phyloP scores from a whole-genome alignment of 192 early-diverging fungal species.

The Backusella mclennaniae region DNA sequence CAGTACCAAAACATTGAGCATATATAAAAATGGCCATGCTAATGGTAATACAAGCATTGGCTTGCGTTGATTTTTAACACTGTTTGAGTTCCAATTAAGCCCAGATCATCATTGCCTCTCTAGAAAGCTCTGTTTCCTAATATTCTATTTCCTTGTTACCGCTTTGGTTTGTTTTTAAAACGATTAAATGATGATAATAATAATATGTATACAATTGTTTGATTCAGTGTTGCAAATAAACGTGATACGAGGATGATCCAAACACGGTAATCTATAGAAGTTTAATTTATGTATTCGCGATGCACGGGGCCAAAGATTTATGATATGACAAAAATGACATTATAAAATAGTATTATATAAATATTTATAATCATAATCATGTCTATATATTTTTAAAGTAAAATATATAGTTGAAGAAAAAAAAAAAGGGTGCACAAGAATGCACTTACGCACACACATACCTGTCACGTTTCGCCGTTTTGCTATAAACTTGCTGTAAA shows the following conservation, averaged over 20 bases:
- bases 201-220: background rate
- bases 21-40: background rate
- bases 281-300: background rate
- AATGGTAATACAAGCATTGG: background rate
- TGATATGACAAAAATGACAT: background rate
- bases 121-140: background rate
- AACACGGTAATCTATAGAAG: background rate
- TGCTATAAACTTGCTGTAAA: background rate
- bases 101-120: background rate
- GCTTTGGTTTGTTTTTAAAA: background rate
- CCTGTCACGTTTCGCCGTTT: background rate
- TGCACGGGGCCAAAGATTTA: background rate
- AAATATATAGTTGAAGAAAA: background rate
- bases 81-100: background rate
- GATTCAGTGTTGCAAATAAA: background rate
- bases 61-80: background rate
- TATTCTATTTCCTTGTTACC: background rate
- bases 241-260: background rate
- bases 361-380: background rate
- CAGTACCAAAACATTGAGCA: background rate
- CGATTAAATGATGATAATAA: background rate
- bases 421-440: conserved; percentile 4
- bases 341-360: background rate
- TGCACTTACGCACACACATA: conserved; percentile 1
- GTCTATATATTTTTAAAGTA: background rate